Evolutionary conservation across 208 protist genomes (phyloP).

Genomic region (Leishmania tarentolae): DNA sequence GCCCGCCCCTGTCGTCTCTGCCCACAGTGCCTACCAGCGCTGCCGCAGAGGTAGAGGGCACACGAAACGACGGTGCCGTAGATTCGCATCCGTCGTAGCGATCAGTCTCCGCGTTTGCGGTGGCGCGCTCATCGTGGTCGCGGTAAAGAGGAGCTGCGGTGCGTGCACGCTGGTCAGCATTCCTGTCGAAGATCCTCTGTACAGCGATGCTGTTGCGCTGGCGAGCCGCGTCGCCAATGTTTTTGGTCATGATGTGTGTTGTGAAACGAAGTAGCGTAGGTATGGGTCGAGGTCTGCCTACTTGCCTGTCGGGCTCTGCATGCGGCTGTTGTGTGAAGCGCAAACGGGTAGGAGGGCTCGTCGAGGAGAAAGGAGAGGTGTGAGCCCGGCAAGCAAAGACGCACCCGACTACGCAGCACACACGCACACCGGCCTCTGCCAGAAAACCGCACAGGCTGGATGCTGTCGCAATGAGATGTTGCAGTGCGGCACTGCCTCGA

Average conservation of each 20-base stretch:
- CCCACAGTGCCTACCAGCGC: conserved; percentile 18
- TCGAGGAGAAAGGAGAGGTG: neutral
- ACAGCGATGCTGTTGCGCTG: conserved; percentile 54
- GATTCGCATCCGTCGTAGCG: conserved; percentile 2
- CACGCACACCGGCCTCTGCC: neutral
- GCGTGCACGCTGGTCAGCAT: neutral
- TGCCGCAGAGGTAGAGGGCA: conserved; percentile 19
- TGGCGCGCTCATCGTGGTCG: neutral
- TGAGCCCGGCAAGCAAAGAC: neutral
- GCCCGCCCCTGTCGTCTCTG: conserved; percentile 2
- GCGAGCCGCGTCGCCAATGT: conserved; percentile 22
- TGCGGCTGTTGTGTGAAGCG: neutral
- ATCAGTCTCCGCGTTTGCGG: neutral
- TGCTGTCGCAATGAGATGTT: neutral
- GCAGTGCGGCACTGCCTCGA: neutral
- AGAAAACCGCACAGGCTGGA: neutral
- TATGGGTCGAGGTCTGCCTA: neutral
- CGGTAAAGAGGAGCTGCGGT: neutral
- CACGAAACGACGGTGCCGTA: conserved; percentile 10
- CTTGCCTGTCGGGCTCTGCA: neutral
- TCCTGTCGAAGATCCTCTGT: conserved; percentile 37
- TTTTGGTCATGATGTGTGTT: neutral
- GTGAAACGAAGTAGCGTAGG: neutral
- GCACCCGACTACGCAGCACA: neutral
- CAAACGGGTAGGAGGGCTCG: neutral